A percentile compares a stretch with the other conserved stretches of the same genome.
These are phyloP conservation scores for Auriculariales sp. DNA, from an alignment of 768 basidiomycete genomes.

Conservation along the genomic window DNA sequence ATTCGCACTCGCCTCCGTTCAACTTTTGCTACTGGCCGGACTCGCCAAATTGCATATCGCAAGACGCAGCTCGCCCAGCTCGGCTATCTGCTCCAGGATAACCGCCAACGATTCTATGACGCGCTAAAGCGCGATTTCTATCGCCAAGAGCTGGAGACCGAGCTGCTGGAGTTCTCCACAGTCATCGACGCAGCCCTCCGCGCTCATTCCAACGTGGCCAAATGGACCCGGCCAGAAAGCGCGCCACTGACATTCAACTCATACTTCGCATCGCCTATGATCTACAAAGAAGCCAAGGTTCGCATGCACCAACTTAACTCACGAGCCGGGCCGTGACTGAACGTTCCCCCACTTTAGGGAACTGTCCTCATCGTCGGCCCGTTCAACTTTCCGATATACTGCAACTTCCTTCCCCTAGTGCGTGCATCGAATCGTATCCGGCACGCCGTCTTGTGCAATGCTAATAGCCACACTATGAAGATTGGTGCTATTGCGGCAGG, in stretches of 20 bases:
- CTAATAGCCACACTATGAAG: slow-evolving; percentile 18
- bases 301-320: background rate
- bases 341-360: slow-evolving; percentile 18
- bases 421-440: slow-evolving; percentile 14
- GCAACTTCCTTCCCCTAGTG: slow-evolving; percentile 45
- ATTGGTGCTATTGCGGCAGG: slow-evolving; percentile 68
- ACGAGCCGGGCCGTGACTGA: background rate
- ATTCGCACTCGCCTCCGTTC: slow-evolving; percentile 38
- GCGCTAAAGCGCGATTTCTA: slow-evolving; percentile 50
- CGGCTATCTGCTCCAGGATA: slow-evolving; percentile 61
- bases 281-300: slow-evolving; percentile 58
- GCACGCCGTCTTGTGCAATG: slow-evolving; percentile 18
- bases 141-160: slow-evolving; percentile 42
- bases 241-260: slow-evolving; percentile 42
- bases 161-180: slow-evolving; percentile 46
- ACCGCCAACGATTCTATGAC: slow-evolving; percentile 41
- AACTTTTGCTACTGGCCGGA: slow-evolving; percentile 53
- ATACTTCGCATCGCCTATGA: slow-evolving; percentile 42
- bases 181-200: slow-evolving; percentile 34
- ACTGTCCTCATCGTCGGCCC: slow-evolving; percentile 56
- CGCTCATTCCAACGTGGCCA: slow-evolving; percentile 49
- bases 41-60: slow-evolving; percentile 48
- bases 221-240: slow-evolving; percentile 57
- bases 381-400: slow-evolving; percentile 63
- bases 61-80: slow-evolving; percentile 68